Percentiles rank a stretch among this genome's conserved stretches.
These are phyloP conservation scores for Arctostaphylos glauca DNA, from an alignment of 148 eudicot species.

Conservation along the genomic window DNA sequence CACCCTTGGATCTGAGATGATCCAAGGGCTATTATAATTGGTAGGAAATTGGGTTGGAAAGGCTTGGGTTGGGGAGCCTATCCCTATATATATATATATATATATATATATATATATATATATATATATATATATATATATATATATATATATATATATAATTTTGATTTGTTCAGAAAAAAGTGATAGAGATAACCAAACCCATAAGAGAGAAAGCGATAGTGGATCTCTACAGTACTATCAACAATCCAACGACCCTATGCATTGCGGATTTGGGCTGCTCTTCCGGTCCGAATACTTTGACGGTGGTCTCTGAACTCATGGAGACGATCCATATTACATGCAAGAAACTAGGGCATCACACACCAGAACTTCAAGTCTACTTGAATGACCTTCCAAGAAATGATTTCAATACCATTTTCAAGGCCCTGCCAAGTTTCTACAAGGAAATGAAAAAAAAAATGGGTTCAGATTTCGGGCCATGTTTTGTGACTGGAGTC, in stretches of 20 bases:
- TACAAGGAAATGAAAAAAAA: slow-evolving; percentile 15
- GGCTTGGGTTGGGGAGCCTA: too few species aligned
- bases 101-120: too few species aligned
- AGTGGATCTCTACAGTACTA: slow-evolving; percentile 14
- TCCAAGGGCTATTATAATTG: too few species aligned
- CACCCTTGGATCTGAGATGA: too few species aligned
- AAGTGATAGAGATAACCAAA: slow-evolving; percentile 24
- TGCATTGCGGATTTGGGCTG: slow-evolving; percentile 64
- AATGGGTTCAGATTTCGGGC: not conserved
- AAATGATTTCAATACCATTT: slow-evolving; percentile 35
- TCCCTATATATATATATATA: too few species aligned
- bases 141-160: too few species aligned
- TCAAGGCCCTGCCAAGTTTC: slow-evolving; percentile 19
- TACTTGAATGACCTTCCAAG: slow-evolving; percentile 57
- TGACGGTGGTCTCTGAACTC: slow-evolving; percentile 25
- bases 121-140: too few species aligned
- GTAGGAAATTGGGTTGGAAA: too few species aligned
- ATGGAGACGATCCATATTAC: slow-evolving; percentile 24
- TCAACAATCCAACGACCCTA: slow-evolving; percentile 12
- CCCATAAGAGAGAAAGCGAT: slow-evolving; percentile 33
- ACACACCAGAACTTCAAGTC: slow-evolving; percentile 35
- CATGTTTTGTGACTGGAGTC: slow-evolving; percentile 44
- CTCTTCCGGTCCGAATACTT: slow-evolving; percentile 56
- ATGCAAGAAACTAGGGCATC: slow-evolving; percentile 9
- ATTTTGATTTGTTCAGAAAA: too few species aligned